Percentiles rank a stretch among this genome's conserved stretches.
Evolutionary conservation across 1,139 yeast species (phyloP).

Genomic region (Magnusiomyces sp.): DNA sequence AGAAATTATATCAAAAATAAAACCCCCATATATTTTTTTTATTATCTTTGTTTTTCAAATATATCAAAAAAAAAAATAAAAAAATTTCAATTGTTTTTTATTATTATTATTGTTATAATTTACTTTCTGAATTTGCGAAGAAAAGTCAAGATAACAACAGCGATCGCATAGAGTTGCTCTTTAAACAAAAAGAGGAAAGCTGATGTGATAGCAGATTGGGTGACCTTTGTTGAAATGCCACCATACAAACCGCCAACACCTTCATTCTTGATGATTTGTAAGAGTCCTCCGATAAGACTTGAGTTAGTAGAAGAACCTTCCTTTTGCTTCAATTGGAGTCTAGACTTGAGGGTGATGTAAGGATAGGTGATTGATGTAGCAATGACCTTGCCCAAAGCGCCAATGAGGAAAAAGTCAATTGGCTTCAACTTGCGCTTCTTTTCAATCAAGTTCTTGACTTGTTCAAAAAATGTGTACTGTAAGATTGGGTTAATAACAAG

Average conservation of each 20-base stretch:
- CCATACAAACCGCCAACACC: slow-evolving; percentile 73
- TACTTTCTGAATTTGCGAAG: slow-evolving; percentile 16
- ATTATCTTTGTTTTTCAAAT: neutral
- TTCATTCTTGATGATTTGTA: slow-evolving; percentile 52
- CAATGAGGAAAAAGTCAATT: slow-evolving; percentile 70
- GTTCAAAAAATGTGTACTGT: slow-evolving; percentile 86
- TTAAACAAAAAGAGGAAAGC: slow-evolving; percentile 88
- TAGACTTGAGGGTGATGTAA: slow-evolving; percentile 77
- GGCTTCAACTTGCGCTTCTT: slow-evolving; percentile 45
- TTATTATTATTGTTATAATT: neutral
- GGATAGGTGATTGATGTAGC: slow-evolving; percentile 89
- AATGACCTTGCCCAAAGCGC: slow-evolving; percentile 80
- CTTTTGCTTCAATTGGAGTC: slow-evolving; percentile 65
- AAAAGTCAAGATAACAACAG: slow-evolving; percentile 25
- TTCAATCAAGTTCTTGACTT: slow-evolving; percentile 58
- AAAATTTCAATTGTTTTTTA: neutral
- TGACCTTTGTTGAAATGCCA: slow-evolving; percentile 69
- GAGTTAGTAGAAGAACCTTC: slow-evolving; percentile 23
- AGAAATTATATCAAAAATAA: too few relatives aligned
- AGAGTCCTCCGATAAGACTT: slow-evolving; percentile 29
- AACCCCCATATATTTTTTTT: neutral
- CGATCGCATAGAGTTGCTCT: slow-evolving; percentile 53
- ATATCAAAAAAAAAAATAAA: neutral
- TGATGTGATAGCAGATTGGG: slow-evolving; percentile 80
- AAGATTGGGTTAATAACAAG: slow-evolving; percentile 83